Percentiles rank a stretch among this genome's conserved stretches.
Evolutionary conservation across 208 protist genomes (phyloP).

Genomic region (Zelonia costaricensis): DNA sequence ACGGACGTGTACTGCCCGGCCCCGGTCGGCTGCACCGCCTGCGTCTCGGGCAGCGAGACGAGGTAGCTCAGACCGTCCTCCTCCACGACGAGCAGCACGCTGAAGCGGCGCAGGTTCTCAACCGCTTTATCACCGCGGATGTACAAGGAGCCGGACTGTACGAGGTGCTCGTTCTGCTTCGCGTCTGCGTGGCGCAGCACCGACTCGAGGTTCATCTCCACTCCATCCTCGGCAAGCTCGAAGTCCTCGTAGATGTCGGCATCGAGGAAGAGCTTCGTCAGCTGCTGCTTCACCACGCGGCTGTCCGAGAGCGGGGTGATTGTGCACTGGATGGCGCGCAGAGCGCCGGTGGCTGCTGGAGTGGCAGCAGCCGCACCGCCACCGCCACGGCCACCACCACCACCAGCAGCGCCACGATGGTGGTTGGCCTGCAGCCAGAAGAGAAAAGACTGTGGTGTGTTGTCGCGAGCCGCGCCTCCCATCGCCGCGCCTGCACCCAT

Average conservation of each 20-base stretch:
- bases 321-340: slow-evolving; percentile 53
- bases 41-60: slow-evolving; percentile 76
- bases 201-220: slow-evolving; percentile 64
- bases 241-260: slow-evolving; percentile 77
- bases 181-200: slow-evolving; percentile 69
- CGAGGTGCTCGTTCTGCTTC: slow-evolving; percentile 66
- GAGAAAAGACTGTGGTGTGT: slow-evolving; percentile 51
- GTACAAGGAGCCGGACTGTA: slow-evolving; percentile 64
- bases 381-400: not conserved
- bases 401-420: too few relatives aligned
- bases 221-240: slow-evolving; percentile 41
- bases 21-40: slow-evolving; percentile 22
- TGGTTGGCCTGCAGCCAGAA: slow-evolving; percentile 54
- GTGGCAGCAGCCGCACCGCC: not conserved
- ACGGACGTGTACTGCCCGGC: slow-evolving; percentile 18
- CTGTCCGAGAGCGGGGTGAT: slow-evolving; percentile 55
- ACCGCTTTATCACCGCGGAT: slow-evolving; percentile 73
- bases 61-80: slow-evolving; percentile 71
- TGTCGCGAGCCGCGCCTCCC: too few relatives aligned
- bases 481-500: too few relatives aligned
- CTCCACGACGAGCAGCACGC: slow-evolving; percentile 71
- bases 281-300: slow-evolving; percentile 64
- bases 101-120: slow-evolving; percentile 73
- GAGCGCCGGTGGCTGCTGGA: not conserved
- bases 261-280: slow-evolving; percentile 59